Base-by-base conservation (phyloP, 225 moss, liverwort and hornwort species). In the Sphagnum contortum region DNA sequence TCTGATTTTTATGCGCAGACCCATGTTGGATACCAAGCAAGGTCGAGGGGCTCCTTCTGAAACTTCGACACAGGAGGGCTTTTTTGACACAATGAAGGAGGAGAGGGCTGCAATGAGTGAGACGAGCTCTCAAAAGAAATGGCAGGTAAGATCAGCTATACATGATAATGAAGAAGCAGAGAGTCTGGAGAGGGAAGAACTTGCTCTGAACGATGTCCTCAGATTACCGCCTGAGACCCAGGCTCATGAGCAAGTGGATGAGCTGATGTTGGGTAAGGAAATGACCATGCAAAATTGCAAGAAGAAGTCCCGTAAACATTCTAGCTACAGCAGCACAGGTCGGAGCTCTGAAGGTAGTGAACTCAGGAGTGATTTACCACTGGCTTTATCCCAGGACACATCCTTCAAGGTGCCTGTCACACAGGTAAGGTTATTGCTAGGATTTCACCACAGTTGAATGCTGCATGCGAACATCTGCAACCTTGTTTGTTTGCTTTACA, bases 341-440 rank as follows among this genome's bases (percentile, higher is more conserved):
- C 29, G 68, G 64, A 63, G 63, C 65, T 62, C 62, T 62, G 13
- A 54, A 57, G 71, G 69, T 49, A 66, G 58, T 49, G 66, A 79
- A 66, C 63, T 51, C 44, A 69, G 62, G 52, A 44, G 48, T 61
- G 45, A 62, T 62, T 46, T 68, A 61, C 69, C 29, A 29, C 29
- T 29, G 29, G 29, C 73, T 60, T 73, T 68, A 63, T 79, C 82
- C 60, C 82, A 82, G 68, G 75, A 82, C 14, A 75, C 73, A 53
- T 79, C 82, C 45, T 79, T 76, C 56, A 70, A 82, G 61, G 82
- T 82, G 58, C 65, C 70, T 65, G 73, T 75, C 48, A 66, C 78
- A n/a, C 82, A 82, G 78, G 79, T 82, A 29, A 29, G 29, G 29
- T 29, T 1, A 29, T 29, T 29, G 29, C 29, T 29, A 29, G 29